Evolutionary conservation across 169 alveolate species (phyloP).

Genomic region (Plasmodium relictum): DNA sequence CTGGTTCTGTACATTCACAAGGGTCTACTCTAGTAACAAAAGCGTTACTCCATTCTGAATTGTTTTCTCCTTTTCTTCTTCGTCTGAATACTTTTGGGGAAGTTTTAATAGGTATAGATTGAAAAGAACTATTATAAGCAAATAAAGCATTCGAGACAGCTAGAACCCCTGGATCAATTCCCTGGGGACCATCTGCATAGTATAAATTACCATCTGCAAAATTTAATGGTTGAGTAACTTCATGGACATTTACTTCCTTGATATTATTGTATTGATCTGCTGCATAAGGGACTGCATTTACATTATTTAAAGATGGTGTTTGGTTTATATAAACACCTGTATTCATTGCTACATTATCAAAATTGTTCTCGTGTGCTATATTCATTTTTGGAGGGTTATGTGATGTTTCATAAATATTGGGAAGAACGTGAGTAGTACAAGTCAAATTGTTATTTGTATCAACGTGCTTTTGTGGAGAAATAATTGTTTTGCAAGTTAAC

Average conservation of each 20-base stretch:
- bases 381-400: conserved; percentile 20
- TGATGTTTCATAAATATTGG: conserved; percentile 33
- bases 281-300: conserved; percentile 15
- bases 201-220: conserved; percentile 59
- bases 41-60: conserved; percentile 90
- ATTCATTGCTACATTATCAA: conserved; percentile 25
- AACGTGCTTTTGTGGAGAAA: conserved; percentile 26
- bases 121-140: conserved; percentile 77
- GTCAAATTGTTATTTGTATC: conserved; percentile 24
- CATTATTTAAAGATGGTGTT: conserved; percentile 4
- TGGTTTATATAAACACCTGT: conserved; percentile 22
- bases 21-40: conserved; percentile 82
- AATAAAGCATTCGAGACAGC: conserved; percentile 84
- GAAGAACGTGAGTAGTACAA: conserved; percentile 35
- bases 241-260: not conserved
- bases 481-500: conserved; percentile 41
- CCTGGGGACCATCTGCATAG: conserved; percentile 71
- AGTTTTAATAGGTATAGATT: conserved; percentile 77
- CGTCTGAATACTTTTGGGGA: conserved; percentile 84
- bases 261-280: conserved; percentile 8
- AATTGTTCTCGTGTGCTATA: conserved; percentile 36
- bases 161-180: conserved; percentile 81
- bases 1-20: conserved; percentile 78
- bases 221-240: conserved; percentile 25
- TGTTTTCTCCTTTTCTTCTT: conserved; percentile 85